phyloP scores from a whole-genome alignment of 1,284 basidiomycete genomes.

The Ustilago cynodontis region DNA sequence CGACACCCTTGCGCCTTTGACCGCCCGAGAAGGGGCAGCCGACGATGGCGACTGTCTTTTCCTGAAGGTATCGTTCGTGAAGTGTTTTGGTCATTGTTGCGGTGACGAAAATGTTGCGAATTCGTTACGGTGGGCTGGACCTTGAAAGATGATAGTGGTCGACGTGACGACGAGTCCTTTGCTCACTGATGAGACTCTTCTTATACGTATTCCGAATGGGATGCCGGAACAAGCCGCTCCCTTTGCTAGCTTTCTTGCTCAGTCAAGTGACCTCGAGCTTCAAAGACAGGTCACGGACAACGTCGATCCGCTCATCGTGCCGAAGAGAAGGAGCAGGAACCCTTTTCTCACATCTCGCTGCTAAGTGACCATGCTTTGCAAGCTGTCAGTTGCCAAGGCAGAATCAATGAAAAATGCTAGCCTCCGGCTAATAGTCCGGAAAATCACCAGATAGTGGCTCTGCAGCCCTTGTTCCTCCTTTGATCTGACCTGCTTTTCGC shows the following conservation, averaged over 20 bases:
- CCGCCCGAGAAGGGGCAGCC: constrained; percentile 68
- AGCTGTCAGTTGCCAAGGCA: too few species aligned
- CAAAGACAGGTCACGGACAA: constrained; percentile 1
- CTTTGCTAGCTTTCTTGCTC: constrained; percentile 1
- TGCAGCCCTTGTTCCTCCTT: not conserved
- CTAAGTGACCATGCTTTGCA: too few species aligned
- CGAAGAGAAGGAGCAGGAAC: constrained; percentile 1
- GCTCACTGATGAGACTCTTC: not conserved
- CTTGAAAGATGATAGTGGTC: not conserved
- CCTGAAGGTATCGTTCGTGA: constrained; percentile 50
- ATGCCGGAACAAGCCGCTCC: not conserved
- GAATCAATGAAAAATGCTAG: not conserved
- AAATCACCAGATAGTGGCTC: constrained; percentile 4
- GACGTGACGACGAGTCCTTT: not conserved
- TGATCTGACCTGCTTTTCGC: not conserved
- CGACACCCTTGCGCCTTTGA: constrained; percentile 65
- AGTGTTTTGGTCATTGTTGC: constrained; percentile 41
- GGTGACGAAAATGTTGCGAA: too few species aligned
- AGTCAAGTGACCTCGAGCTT: not conserved
- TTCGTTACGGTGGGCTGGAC: too few species aligned
- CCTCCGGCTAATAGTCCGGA: constrained; percentile 42
- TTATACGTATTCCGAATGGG: not conserved
- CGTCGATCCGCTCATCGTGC: constrained; percentile 15
- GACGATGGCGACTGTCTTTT: constrained; percentile 61
- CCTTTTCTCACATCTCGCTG: not conserved